A percentile compares a stretch with the other conserved stretches of the same genome.
Conservation (phyloP, 768 basidiomycete species). For the Sutorius australiensis region DNA sequence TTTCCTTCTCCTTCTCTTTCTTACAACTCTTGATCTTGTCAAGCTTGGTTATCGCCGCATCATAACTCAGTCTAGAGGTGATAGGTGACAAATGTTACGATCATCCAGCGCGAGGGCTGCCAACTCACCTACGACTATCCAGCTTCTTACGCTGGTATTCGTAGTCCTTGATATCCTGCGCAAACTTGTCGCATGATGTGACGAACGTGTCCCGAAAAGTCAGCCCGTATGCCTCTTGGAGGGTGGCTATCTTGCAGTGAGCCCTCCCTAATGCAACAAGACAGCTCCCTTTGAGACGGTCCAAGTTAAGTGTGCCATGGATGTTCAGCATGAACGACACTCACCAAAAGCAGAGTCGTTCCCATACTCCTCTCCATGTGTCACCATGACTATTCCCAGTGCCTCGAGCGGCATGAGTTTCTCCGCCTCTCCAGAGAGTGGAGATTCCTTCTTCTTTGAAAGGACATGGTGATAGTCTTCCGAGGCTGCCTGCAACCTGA, state of each 20-base stretch:
- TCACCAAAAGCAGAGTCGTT: constrained; percentile 70
- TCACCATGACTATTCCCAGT: constrained; percentile 82
- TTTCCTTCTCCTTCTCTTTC: constrained; percentile 78
- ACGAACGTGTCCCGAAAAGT: constrained; percentile 74
- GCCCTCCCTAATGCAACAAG: constrained; percentile 76
- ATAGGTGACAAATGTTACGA: background rate
- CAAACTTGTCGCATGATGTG: constrained; percentile 57
- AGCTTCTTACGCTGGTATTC: constrained; percentile 79
- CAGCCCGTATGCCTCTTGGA: constrained; percentile 78
- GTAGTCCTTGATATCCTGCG: constrained; percentile 80
- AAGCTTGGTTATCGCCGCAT: constrained; percentile 66
- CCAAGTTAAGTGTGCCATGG: background rate
- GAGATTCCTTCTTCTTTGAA: constrained; percentile 74
- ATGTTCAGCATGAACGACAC: constrained; percentile 14
- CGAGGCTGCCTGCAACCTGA: constrained; percentile 69
- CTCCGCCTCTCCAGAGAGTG: constrained; percentile 55
- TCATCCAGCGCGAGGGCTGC: background rate
- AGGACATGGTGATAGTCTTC: constrained; percentile 65
- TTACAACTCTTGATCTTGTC: constrained; percentile 68
- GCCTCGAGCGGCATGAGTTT: constrained; percentile 76
- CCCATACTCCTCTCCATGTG: constrained; percentile 79
- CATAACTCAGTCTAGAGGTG: constrained; percentile 60
- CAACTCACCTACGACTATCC: constrained; percentile 70
- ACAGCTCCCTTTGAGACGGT: constrained; percentile 50
- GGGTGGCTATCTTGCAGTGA: constrained; percentile 77